Evolutionary conservation across 2,329 filamentous ascomycete species (phyloP).

Genomic region (Zymoseptoria crescenta): DNA sequence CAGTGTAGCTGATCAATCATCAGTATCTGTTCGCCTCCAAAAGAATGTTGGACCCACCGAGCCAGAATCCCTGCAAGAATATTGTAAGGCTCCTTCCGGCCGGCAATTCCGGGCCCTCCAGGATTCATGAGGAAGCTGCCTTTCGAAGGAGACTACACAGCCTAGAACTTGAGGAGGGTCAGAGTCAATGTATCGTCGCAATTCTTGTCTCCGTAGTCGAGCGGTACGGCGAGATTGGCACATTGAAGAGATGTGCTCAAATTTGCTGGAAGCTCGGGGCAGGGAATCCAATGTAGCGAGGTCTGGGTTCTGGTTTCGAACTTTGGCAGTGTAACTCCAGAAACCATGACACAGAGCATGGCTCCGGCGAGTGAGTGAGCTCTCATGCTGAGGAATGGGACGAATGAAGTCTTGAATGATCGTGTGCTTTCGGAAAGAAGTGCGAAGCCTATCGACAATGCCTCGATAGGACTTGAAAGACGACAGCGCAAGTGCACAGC

Average conservation of each 20-base stretch:
- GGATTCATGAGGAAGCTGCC: slow-evolving; percentile 35
- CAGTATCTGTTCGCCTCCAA: not conserved
- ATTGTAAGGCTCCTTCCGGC: not conserved
- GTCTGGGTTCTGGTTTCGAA: no score
- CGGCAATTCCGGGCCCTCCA: slow-evolving; percentile 11
- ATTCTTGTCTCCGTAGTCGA: slow-evolving; percentile 30
- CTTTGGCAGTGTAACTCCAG: no score
- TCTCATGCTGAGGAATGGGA: no score
- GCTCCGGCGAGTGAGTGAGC: no score
- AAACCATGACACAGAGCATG: no score
- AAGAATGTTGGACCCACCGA: not conserved
- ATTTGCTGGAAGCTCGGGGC: not conserved
- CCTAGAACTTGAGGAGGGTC: slow-evolving; percentile 29
- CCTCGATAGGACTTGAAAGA: no score
- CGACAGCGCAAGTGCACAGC: no score
- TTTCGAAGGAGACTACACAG: slow-evolving; percentile 25
- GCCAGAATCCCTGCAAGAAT: not conserved
- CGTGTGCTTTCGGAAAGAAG: no score
- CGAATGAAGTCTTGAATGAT: no score
- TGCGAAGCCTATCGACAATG: no score
- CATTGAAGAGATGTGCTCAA: slow-evolving; percentile 19
- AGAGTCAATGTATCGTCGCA: slow-evolving; percentile 27
- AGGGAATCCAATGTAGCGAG: not conserved
- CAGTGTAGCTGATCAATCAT: not conserved
- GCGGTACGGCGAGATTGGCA: slow-evolving; percentile 32